Base-by-base conservation (phyloP, 306 rosid species). In the Morella rubra region DNA sequence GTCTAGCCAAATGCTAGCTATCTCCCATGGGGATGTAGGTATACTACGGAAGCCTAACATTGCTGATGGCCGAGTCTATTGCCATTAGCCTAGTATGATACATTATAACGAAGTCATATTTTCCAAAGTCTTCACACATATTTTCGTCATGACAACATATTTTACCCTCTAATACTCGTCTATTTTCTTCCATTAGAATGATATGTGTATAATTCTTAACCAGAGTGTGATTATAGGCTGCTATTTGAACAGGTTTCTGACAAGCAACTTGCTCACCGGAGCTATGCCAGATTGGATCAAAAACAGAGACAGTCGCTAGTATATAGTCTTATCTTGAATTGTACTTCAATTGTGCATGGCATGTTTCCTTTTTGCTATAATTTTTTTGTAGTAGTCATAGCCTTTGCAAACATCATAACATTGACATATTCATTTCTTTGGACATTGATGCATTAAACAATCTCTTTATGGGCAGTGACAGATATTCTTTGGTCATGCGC, bases 241-340 rank as follows among this genome's bases (percentile, higher is more conserved):
- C 49, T 15, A 4, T 37, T 27, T 40, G 32, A 41, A 68, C 73
- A 81, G 84, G 66, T 76, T 44, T 76, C 77, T 81, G 45, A 76
- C 81, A 53, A 45, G 81, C n/a, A 81, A 81, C 84, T 27, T 64
- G 40, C 84, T 81, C 12, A 71, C 7, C 0, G 84, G 84, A 49
- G 8, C 52, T 76, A 64, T 81, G 44, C 84, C 84, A 8, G 54
- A 72, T 3, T 81, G 81, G 84, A 52, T 81, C 53, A 54, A 5
- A 45, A 46, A 4, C 37, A 71, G 73, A 71, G 52, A 52, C 53
- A 24, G 0, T 22, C 3, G 1, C 40, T 11, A 44, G 84, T 81
- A 76, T 44, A 60, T 51, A 42, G 20, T 72, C n/a, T 47, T n/a
- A n/a, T 71, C 62, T 37, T 71, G 27, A 71, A 16, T 40, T 41